Percentiles rank a stretch among this genome's conserved stretches.
Conservation (phyloP, 2,329 filamentous ascomycete genomes). For the Claviceps spartinae region DNA sequence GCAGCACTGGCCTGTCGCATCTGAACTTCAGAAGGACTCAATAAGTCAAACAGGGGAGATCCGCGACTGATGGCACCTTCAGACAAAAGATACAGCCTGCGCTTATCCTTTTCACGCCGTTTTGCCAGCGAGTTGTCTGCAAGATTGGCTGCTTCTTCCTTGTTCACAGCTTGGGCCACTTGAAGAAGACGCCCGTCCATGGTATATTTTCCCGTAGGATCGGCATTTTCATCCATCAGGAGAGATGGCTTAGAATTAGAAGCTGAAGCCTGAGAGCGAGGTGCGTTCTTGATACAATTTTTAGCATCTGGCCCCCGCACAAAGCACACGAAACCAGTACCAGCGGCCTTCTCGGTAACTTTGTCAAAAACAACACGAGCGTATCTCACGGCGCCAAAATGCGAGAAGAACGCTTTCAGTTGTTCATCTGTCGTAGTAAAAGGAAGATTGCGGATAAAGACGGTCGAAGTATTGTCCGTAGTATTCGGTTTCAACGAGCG, state of each 20-base stretch:
- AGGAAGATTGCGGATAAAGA: conserved; percentile 90
- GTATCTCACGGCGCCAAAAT: conserved; percentile 81
- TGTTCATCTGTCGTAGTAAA: conserved; percentile 75
- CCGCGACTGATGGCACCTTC: conserved; percentile 74
- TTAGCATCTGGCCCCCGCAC: conserved; percentile 62
- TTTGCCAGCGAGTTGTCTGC: conserved; percentile 52
- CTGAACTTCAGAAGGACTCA: conserved; percentile 67
- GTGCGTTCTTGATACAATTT: conserved; percentile 62
- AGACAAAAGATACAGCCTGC: conserved; percentile 71
- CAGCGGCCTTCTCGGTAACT: conserved; percentile 72
- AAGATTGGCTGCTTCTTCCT: conserved; percentile 63
- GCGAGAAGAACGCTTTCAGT: conserved; percentile 72
- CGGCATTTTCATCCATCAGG: conserved; percentile 71
- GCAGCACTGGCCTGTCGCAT: conserved; percentile 78
- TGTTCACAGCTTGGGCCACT: conserved; percentile 72
- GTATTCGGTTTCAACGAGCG: conserved; percentile 18
- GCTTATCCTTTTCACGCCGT: conserved; percentile 70
- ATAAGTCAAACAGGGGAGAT: conserved; percentile 61
- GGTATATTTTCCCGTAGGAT: conserved; percentile 75
- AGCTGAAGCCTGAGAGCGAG: conserved; percentile 36
- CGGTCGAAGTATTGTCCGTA: conserved; percentile 57
- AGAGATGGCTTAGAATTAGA: conserved; percentile 61
- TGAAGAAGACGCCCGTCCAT: conserved; percentile 80
- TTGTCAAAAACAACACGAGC: conserved; percentile 83
- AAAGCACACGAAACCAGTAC: conserved; percentile 94